A percentile compares a stretch with the other conserved stretches of the same genome.
Evolutionary conservation across 2,329 filamentous ascomycete species (phyloP).

Genomic region (Raffaelea arxii): DNA sequence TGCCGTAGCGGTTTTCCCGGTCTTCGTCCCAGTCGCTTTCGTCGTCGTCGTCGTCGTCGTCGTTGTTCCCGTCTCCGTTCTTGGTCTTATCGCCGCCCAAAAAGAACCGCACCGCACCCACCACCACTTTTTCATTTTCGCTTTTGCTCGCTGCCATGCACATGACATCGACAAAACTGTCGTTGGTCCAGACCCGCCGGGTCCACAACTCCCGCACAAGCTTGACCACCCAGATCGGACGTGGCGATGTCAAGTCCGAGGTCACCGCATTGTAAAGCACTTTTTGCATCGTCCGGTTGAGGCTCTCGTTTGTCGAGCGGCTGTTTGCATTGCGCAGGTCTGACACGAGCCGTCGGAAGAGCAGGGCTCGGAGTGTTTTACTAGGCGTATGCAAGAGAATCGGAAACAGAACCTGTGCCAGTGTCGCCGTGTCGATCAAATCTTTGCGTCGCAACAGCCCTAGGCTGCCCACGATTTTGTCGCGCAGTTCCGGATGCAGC

Average conservation of each 20-base stretch:
- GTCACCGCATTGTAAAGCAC: conserved; percentile 87
- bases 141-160: conserved; percentile 83
- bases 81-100: conserved; percentile 91
- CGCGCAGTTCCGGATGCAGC: conserved; percentile 74
- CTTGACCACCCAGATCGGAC: conserved; percentile 92
- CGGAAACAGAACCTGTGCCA: conserved; percentile 80
- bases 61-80: conserved; percentile 85
- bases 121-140: conserved; percentile 86
- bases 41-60: conserved; percentile 87
- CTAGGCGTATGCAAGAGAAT: conserved; percentile 81
- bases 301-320: conserved; percentile 79
- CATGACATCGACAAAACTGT: conserved; percentile 92
- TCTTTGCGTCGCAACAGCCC: conserved; percentile 86
- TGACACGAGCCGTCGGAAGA: conserved; percentile 84
- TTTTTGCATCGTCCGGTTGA: conserved; percentile 89
- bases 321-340: conserved; percentile 83
- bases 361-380: conserved; percentile 73
- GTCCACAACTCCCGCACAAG: conserved; percentile 94
- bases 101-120: conserved; percentile 87
- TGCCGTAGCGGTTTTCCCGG: conserved; percentile 17
- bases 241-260: conserved; percentile 72
- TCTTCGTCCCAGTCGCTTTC: conserved; percentile 63
- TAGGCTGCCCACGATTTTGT: conserved; percentile 89
- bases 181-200: conserved; percentile 89
- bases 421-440: conserved; percentile 71